Evolutionary conservation across 1,284 basidiomycete species (phyloP), one percentile per base, ranked within the genome.

Genomic region (Stereum hirsutum): DNA sequence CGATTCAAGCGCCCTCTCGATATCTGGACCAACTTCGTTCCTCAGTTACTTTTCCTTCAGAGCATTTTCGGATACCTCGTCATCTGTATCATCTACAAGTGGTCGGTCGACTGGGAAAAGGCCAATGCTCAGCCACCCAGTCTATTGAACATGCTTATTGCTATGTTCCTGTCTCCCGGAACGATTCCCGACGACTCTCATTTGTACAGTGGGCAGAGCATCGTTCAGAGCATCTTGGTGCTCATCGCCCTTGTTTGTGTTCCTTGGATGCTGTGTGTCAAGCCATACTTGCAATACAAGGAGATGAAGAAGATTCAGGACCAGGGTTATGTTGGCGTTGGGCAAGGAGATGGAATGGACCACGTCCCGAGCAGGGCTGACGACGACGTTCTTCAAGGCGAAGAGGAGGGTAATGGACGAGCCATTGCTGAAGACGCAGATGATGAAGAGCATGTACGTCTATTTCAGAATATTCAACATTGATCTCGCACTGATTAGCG

Each of bases 21-120:
- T 54, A 87, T 99, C 5, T 34, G 82, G 63, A 84, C 89, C 57
- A 95, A 97, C 63, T 97, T 98, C 62, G 74, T 99, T 48, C 95
- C 96, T 33, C 93, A 97, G 66, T 87, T 99, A 70, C 78, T 99
- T 53, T 99, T 99, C 75, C 72, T 99, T 57, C 88, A 96, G 64
- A 92, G 86, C 25, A 95, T 99, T 63, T 99, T 99, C 55, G 95
- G 95, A 42, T 99, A 99, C 64, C 81, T 99, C 39, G 88, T 91
- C 48, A 53, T 96, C 46, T 94, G 91, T 64, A 97, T 99, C 65
- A 63, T 99, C 52, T 95, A 95, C 82, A 99, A 99, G 63, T 99
- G 95, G 95, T 77, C 79, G 31, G 73, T 92, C 45, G 89, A 99
- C 65, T 99, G 96, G 95, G 72, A 78, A 11, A 72, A 72, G 47